phyloP scores from a whole-genome alignment of 2,329 filamentous ascomycete species.

The Chaetomiaceae sp. region DNA sequence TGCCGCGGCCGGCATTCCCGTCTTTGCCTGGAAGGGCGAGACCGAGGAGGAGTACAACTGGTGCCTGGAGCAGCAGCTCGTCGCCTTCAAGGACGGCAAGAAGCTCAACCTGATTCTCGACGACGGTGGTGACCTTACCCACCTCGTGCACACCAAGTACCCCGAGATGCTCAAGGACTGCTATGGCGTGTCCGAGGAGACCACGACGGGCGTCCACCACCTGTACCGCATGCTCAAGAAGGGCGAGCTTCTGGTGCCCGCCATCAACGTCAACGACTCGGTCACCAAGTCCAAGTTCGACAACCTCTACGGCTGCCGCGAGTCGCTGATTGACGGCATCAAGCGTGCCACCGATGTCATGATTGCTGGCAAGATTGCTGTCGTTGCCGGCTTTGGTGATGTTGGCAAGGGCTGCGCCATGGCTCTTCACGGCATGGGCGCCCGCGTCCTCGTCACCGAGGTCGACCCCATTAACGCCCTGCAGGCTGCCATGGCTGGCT shows the following conservation, averaged over 20 bases:
- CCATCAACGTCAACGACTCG: conserved; percentile 99
- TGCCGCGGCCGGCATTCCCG: conserved; percentile 85
- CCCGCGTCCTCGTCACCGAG: conserved; percentile 92
- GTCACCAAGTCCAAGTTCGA: conserved; percentile 99
- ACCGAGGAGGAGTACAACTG: conserved; percentile 99
- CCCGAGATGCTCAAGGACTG: conserved; percentile 97
- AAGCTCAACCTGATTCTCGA: conserved; percentile 98
- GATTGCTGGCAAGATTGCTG: conserved; percentile 98
- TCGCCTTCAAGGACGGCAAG: conserved; percentile 94
- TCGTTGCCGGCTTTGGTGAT: conserved; percentile 97
- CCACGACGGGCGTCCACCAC: conserved; percentile 98
- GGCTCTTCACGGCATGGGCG: conserved; percentile 95
- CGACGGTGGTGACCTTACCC: conserved; percentile 94
- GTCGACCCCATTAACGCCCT: conserved; percentile 99
- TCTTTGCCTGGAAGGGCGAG: conserved; percentile 79
- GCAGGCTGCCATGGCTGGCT: conserved; percentile 95
- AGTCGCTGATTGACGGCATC: conserved; percentile 98
- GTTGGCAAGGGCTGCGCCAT: conserved; percentile 98
- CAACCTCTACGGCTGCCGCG: conserved; percentile 99
- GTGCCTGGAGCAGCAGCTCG: conserved; percentile 98
- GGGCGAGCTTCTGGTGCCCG: conserved; percentile 80
- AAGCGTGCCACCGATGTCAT: conserved; percentile 99
- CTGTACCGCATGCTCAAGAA: conserved; percentile 97
- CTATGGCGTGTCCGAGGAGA: conserved; percentile 99
- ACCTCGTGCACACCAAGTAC: conserved; percentile 96